Evolutionary conservation across 139 green algal genomes (phyloP), one percentile per base, ranked within the genome.

Genomic region (Tetradesmus obliquus): DNA sequence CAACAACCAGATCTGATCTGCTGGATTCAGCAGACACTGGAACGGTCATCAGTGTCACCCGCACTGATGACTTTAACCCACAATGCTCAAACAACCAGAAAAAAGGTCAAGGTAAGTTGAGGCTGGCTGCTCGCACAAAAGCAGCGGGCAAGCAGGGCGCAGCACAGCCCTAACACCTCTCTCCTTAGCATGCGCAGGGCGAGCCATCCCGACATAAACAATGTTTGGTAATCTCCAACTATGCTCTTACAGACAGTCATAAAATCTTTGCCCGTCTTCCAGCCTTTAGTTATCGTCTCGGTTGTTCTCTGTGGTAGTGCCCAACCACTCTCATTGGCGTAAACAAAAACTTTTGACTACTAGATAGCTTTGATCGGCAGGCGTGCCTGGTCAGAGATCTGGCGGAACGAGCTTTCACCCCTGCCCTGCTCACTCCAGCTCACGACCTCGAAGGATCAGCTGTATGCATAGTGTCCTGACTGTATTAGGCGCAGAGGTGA

Each of bases 401-500:
- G 19, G 60, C 60, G 9, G 60, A 71, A 71, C 10, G 2, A 71
- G 60, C 60, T 13, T 4, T 71, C 60, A 71, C 60, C 60, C 60
- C 10, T 71, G 60, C 10, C 60, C 60, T 71, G 60, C 60, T 71
- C 60, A 19, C 60, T 71, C 60, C 60, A 71, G 60, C 60, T 3
- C 60, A 13, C 60, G 10, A 10, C 58, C 7, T 66, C 7, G 8
- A 66, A 19, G 60, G 60, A 71, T 71, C 72, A 81, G 22, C 72
- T 81, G 22, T 10, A 91, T 91, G 87, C 55, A 85, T 60, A 76
- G 54, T 55, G 54, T 86, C 54, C 54, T 91, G 45, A 72, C 22
- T 86, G 72, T 91, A 86, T 8, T 91, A 6, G 87, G 87, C 45
- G 87, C 72, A 45, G 87, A 91, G 74, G 87, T 91, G 45, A 2